Base-by-base conservation (phyloP, 2,329 filamentous ascomycete genomes). In the Xylaria sp. region DNA sequence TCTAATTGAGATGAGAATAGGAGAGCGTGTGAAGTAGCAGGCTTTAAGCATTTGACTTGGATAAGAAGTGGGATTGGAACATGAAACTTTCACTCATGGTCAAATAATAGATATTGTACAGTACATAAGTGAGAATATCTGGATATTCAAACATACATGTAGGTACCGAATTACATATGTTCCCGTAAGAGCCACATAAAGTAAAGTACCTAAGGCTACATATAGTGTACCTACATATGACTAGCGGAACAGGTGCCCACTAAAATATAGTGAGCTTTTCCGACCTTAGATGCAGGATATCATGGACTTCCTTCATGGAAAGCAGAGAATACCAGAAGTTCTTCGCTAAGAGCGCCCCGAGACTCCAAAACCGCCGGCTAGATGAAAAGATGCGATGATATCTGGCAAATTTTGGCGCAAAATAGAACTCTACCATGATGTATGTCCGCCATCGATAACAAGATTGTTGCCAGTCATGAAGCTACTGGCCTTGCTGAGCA, bases 401-500 rank as follows among this genome's bases (percentile, higher is more conserved):
- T 46, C 9, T 13, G 41, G 15, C n/a, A 36, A 9, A 15, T 28
- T 6, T 33, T 62, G 52, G 48, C 58, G 7, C 51, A 52, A 41
- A 55, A 5, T 20, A 36, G 18, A 55, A 15, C 33, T 64, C 49
- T 70, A 70, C 68, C 68, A 70, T 13, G 68, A 64, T 33, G 68
- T 74, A 61, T 74, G 72, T 25, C 72, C 72, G 13, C 72, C 72
- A 31, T 74, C 72, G 3, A 74, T 71, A 18, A 74, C 39, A 28
- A 74, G 64, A 49, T 74, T 74, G 49, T 54, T 69, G 2, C 72
- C 72, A n/a, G 72, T 74, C 87, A 91, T 90, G 73, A 89, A 91
- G 28, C 83, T 86, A 76, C 88, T 90, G 0, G 89, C 89, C 72
- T 88, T 85, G 70, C 87, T 88, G 25, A 91, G 79, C 69, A 91